Evolutionary conservation across 257 asterid genomes (phyloP).

Genomic region (Lycium barbarum): DNA sequence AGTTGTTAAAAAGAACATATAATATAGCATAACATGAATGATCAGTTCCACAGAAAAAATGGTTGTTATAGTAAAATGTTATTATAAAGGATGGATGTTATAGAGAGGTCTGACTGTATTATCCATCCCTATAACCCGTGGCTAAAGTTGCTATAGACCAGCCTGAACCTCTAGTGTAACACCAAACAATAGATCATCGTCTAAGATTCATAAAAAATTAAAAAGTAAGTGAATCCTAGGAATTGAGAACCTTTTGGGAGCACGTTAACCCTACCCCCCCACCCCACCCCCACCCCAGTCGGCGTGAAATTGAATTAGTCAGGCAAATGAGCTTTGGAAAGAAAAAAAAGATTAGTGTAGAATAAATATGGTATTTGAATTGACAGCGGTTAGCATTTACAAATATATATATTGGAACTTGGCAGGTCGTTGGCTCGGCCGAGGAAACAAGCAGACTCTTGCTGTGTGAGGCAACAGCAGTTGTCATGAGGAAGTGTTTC

Average conservation of each 20-base stretch:
- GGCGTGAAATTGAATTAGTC: background rate
- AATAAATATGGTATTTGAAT: background rate
- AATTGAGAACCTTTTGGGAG: too few relatives aligned
- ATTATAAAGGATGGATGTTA: too few relatives aligned
- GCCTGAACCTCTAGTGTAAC: background rate
- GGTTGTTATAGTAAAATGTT: too few relatives aligned
- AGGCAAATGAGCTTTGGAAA: background rate
- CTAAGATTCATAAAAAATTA: background rate
- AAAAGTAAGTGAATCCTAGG: too few relatives aligned
- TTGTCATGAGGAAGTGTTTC: constrained; percentile 91
- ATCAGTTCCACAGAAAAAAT: too few relatives aligned
- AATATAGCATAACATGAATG: too few relatives aligned
- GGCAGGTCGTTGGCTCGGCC: constrained; percentile 79
- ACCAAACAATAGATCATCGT: background rate
- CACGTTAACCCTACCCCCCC: too few relatives aligned
- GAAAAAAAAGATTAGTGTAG: background rate
- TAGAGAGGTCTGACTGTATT: background rate
- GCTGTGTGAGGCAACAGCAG: constrained; percentile 92
- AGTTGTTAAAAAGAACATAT: too few relatives aligned
- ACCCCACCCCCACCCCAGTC: too few relatives aligned
- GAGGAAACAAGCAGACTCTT: constrained; percentile 85
- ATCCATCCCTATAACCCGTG: background rate
- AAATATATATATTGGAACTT: background rate
- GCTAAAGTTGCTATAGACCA: background rate
- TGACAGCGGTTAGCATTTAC: background rate